Percentiles rank a stretch among this genome's conserved stretches.
These are phyloP conservation scores for Thozetella sp. DNA, from an alignment of 495 filamentous ascomycete genomes.

Conservation along the genomic window DNA sequence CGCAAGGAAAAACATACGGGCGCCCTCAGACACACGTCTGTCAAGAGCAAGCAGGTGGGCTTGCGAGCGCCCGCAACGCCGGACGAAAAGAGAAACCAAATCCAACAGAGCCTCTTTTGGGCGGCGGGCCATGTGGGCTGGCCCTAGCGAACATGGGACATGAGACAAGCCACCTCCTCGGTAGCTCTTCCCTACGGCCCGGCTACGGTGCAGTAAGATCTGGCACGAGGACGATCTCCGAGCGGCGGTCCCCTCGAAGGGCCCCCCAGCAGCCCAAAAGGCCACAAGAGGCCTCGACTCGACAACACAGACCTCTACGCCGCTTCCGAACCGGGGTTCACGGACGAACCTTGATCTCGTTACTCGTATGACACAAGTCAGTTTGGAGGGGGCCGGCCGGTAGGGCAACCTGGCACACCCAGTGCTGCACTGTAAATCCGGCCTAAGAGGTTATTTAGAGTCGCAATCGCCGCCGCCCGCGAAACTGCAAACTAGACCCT, in stretches of 20 bases:
- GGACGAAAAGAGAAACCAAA: not conserved
- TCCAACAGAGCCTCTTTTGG: not conserved
- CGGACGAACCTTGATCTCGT: slow-evolving; percentile 13
- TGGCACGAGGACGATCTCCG: slow-evolving; percentile 9
- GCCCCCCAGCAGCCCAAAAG: slow-evolving; percentile 1
- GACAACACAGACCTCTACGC: slow-evolving; percentile 7
- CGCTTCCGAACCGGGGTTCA: slow-evolving; percentile 6
- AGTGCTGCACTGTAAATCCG: slow-evolving; percentile 29
- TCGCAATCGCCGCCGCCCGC: slow-evolving; percentile 9
- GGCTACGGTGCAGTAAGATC: not conserved
- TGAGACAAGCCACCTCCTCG: slow-evolving; percentile 17
- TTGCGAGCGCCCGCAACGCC: no score
- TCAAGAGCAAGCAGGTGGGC: not conserved
- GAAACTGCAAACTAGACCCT: slow-evolving; percentile 15
- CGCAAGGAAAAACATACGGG: not conserved
- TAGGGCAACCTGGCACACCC: slow-evolving; percentile 21
- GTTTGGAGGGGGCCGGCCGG: slow-evolving; percentile 12
- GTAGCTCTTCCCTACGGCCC: not conserved
- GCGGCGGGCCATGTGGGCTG: not conserved
- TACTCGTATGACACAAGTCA: slow-evolving; percentile 15
- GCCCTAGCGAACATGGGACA: slow-evolving; percentile 3
- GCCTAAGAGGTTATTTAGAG: slow-evolving; percentile 19
- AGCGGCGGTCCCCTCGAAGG: not conserved
- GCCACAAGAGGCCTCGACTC: slow-evolving; percentile 4
- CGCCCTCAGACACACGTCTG: not conserved